Percentiles rank a stretch among this genome's conserved stretches.
These are phyloP conservation scores for Erythrophleum ivorense DNA, from an alignment of 331 rosid genomes.

Conservation along the genomic window DNA sequence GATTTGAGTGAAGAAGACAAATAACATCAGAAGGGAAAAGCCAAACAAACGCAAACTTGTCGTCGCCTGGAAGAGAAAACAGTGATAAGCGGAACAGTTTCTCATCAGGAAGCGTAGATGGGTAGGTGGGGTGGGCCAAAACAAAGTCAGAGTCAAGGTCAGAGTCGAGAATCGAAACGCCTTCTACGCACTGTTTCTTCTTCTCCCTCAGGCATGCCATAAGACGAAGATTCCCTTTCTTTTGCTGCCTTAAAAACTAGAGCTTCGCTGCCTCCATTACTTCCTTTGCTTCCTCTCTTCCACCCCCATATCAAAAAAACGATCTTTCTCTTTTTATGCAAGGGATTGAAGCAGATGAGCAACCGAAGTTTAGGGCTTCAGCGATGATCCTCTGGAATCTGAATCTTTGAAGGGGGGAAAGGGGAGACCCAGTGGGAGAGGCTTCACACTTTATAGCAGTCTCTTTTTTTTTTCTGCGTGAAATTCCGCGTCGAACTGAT, in stretches of 20 bases:
- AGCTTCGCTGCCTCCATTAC: slow-evolving; percentile 2
- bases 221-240: slow-evolving; percentile 46
- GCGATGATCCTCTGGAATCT: background rate
- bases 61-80: slow-evolving; percentile 34
- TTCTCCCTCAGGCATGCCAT: slow-evolving; percentile 59
- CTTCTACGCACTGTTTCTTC: slow-evolving; percentile 43
- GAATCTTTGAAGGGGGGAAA: background rate
- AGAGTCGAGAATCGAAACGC: slow-evolving; percentile 25
- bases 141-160: slow-evolving; percentile 36
- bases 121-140: slow-evolving; percentile 44
- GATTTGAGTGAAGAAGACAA: slow-evolving; percentile 50
- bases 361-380: background rate
- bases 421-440: background rate
- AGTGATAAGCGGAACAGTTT: slow-evolving; percentile 25
- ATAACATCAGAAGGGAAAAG: slow-evolving; percentile 25
- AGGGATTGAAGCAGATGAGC: slow-evolving; percentile 23
- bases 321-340: background rate
- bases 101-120: slow-evolving; percentile 34
- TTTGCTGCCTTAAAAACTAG: background rate
- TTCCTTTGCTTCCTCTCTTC: background rate
- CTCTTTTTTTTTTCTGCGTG: background rate
- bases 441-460: background rate
- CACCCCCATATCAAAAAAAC: background rate
- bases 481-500: background rate
- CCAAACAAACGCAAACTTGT: slow-evolving; percentile 21